Base-by-base conservation (phyloP, 2,329 filamentous ascomycete genomes). In the Pestalotiopsis sp. region DNA sequence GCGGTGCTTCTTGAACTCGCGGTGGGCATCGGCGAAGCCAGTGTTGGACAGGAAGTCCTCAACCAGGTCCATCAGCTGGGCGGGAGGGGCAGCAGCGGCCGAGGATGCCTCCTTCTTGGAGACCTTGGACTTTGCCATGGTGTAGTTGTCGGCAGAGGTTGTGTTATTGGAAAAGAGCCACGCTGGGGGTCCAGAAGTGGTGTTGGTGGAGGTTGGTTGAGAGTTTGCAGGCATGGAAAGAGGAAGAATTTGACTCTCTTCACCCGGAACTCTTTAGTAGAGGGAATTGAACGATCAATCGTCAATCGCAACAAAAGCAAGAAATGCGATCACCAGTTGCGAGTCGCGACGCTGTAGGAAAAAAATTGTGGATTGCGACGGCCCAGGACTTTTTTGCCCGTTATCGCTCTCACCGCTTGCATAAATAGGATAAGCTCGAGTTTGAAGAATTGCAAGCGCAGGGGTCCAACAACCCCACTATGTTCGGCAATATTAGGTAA, bases 21-120 rank as follows among this genome's bases (percentile, higher is more conserved):
- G 82, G 75, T 87, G 87, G 60, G 92, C 88, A 69, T 84, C 83
- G 62, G 84, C 79, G 74, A 93, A 92, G n/a, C 88, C 87, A 77
- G 92, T 86, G 60, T 91, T 86, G 57, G 85, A 85, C 64, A 94
- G 84, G 78, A 94, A 94, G 25, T 81, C 80, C 71, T 89, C 88
- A 74, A 94, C 86, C 17, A 93, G 82, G 70, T 90, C 87, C 76
- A 94, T 82, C 45, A 94, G 82, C 78, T 92, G 86, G 36, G 86
- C 79, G 4, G 91, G 86, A 31, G 88, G 84, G 61, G 82, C 61
- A 59, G 69, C 55, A 13, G 73, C 71, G 12, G 72, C 67, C 11
- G 76, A 67, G 12, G 71, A 61, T 20, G 69, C 59, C 39, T 68
- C 65, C n/a, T 70, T 61, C 70, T 76, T 77, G 41, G 60, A 68